Evolutionary conservation across 2,329 filamentous ascomycete species (phyloP), one percentile per base, ranked within the genome.

Genomic region (Triangularia setosa): DNA sequence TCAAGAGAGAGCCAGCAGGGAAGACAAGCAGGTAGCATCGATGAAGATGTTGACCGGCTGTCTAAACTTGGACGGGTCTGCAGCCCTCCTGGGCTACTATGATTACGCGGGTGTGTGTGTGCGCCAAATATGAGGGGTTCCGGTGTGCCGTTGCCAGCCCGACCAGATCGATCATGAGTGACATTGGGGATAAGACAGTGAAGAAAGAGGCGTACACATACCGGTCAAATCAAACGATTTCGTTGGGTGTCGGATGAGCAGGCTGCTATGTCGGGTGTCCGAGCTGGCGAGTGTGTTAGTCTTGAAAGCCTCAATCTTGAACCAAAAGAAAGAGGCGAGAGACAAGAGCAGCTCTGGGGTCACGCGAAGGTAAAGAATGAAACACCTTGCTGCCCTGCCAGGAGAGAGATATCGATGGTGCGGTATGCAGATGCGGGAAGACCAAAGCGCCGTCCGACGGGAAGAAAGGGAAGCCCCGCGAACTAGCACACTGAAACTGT

Each of bases 391-490:
- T 40, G 35, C 35, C 35, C 35, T 40, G 35, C 35, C 35, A 40
- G 54, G 56, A 62, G 62, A 62, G 62, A 60, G 56, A 25, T 21
- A 24, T 58, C 14, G 54, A 48, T 35, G 23, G 35, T 40, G 21
- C 40, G 44, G 61, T 66, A 65, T 71, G 70, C 64, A 68, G 67
- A 48, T 48, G 63, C 65, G 64, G 64, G 64, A 64, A 61, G 54
- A 60, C 60, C 64, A 63, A 66, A 64, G 61, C 56, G 60, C 62
- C 62, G 52, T 56, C 58, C 60, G 57, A 64, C 63, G 69, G 65
- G 56, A 69, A 64, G 66, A 61, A 65, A 58, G 60, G 60, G 58
- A 62, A 64, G 62, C 54, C 60, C 35, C 61, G 56, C 63, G 64
- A 48, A 58, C 58, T 59, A 60, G 57, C 40, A 58, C 27, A 28